Evolutionary conservation across 2,329 filamentous ascomycete species (phyloP).

Genomic region (Nannizziopsis barbatae): DNA sequence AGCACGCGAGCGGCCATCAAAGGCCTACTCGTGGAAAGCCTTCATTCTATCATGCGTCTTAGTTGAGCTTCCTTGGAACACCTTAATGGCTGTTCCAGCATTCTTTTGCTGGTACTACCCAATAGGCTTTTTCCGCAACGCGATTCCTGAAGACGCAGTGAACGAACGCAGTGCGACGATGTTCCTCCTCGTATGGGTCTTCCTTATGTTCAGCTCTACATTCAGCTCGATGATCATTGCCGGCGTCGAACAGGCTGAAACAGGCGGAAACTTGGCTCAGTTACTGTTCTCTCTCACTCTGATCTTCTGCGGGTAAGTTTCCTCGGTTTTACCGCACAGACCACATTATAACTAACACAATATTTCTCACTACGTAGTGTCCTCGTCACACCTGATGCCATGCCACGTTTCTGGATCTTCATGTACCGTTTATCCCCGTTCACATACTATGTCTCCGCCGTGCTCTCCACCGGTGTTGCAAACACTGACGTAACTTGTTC

Average conservation of each 20-base stretch:
- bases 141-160: conserved; percentile 30
- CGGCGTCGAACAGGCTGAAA: conserved; percentile 57
- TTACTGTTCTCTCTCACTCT: conserved; percentile 49
- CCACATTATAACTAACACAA: neutral
- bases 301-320: conserved; percentile 42
- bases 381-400: conserved; percentile 41
- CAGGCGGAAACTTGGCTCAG: conserved; percentile 53
- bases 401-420: conserved; percentile 66
- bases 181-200: conserved; percentile 52
- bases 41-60: conserved; percentile 62
- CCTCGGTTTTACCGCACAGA: neutral
- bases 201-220: conserved; percentile 60
- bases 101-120: conserved; percentile 60
- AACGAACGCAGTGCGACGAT: conserved; percentile 52
- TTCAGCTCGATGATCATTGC: conserved; percentile 66
- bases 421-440: conserved; percentile 61
- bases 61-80: conserved; percentile 58
- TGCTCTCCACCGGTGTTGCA: conserved; percentile 28
- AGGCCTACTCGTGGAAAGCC: conserved; percentile 60
- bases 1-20: conserved; percentile 51
- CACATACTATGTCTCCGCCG: conserved; percentile 46
- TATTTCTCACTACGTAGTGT: conserved; percentile 19
- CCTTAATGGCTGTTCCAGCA: conserved; percentile 51
- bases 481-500: conserved; percentile 25
- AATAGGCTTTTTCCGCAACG: conserved; percentile 39